Evolutionary conservation across 371 early-diverging fungal genomes (phyloP).

Genomic region (Apophysomyces variabilis): DNA sequence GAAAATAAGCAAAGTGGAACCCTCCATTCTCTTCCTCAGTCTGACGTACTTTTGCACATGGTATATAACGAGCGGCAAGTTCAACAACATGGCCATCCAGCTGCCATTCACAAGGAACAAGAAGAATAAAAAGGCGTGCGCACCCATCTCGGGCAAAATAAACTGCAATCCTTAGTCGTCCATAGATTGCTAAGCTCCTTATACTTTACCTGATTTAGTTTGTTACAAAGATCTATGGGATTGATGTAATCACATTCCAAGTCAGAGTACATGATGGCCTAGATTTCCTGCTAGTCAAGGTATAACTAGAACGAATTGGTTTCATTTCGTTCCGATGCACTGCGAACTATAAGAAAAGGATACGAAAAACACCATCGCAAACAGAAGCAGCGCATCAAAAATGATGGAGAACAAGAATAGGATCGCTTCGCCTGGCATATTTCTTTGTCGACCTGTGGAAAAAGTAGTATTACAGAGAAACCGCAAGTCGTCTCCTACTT

Average conservation of each 20-base stretch:
- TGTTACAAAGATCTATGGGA: constrained; percentile 94
- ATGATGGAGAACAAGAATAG: constrained; percentile 83
- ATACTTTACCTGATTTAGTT: constrained; percentile 80
- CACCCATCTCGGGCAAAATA: constrained; percentile 87
- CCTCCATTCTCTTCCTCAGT: not conserved
- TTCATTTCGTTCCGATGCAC: too few species aligned
- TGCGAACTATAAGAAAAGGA: constrained; percentile 13
- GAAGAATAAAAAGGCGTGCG: constrained; percentile 74
- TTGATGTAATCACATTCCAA: constrained; percentile 96
- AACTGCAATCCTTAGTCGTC: constrained; percentile 58
- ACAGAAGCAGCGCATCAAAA: constrained; percentile 80
- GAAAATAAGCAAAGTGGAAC: not conserved
- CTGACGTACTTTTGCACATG: constrained; percentile 77
- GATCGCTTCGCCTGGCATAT: constrained; percentile 64
- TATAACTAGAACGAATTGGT: too few species aligned
- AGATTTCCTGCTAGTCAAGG: constrained; percentile 9
- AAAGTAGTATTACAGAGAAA: too few species aligned
- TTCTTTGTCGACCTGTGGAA: constrained; percentile 5
- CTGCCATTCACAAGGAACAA: constrained; percentile 81
- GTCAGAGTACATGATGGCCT: constrained; percentile 91
- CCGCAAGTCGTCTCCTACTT: too few species aligned
- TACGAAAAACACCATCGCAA: constrained; percentile 88
- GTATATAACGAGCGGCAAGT: constrained; percentile 80
- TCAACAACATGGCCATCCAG: constrained; percentile 84
- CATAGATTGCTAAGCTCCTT: not conserved